Base-by-base conservation (phyloP, 306 rosid species). In the Lablab purpureus region DNA sequence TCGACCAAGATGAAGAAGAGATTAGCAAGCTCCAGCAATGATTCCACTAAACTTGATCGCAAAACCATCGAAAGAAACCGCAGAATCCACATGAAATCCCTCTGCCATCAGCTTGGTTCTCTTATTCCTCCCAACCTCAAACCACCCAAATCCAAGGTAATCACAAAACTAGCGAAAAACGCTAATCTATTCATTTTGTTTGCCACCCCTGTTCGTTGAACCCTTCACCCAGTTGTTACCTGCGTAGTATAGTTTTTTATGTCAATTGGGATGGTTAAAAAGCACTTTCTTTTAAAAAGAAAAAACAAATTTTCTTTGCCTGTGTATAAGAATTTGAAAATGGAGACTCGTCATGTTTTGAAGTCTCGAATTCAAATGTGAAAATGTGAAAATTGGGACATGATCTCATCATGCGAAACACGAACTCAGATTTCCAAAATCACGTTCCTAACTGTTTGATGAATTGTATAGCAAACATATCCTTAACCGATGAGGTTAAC, bases 51-150 rank as follows among this genome's bases (percentile, higher is more conserved):
- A 73, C 86, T 71, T 1, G 96, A 92, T 54, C 84, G 97, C 13
- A 92, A 90, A 80, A 88, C 84, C 18, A 72, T 89, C 63, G 97
- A 92, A 76, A 89, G 65, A 54, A 90, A 92, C 80, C 83, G 97
- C 45, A 89, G 96, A 86, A 83, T 84, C 70, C 92, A 86, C 25
- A 89, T 92, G 96, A 92, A 92, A 86, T 54, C 73, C 8, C 96
- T 92, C 34, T 90, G 89, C 71, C 25, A 80, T 60, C 86, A 89
- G 81, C 97, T 92, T 25, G 78, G 87, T 74, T 85, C 95, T 30
- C 87, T 85, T 59, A 36, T 92, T 54, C 96, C 97, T 80, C 58
- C 85, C 10, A 85, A 84, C 7, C 70, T 46, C 66, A 82, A 72
- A 77, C 64, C 81, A 30, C 19, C 87, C 43, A 88, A 87, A 45